Conservation (phyloP, 805 yeast genomes). For the Phaffomyces opuntiae region DNA sequence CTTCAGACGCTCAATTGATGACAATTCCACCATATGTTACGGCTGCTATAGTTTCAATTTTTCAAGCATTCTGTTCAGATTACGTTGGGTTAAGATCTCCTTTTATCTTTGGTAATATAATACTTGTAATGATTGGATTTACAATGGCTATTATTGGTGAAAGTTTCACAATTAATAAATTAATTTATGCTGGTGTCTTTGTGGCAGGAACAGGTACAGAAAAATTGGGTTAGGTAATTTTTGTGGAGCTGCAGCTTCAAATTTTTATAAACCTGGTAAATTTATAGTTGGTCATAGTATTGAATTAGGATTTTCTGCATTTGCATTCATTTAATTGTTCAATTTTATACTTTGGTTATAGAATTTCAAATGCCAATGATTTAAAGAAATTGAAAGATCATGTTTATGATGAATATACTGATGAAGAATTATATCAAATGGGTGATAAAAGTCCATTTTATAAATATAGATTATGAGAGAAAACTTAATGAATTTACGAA, state of each 20-base stretch:
- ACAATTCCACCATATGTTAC: slow-evolving; percentile 35
- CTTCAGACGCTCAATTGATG: slow-evolving; percentile 34
- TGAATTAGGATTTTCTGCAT: slow-evolving; percentile 27
- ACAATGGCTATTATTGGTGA: slow-evolving; percentile 24
- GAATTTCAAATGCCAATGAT: slow-evolving; percentile 21
- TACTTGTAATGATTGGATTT: slow-evolving; percentile 29
- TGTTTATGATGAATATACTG: slow-evolving; percentile 22
- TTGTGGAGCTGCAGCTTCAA: slow-evolving; percentile 31
- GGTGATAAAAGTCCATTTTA: slow-evolving; percentile 40
- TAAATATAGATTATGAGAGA: slow-evolving; percentile 20
- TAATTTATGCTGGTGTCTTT: slow-evolving; percentile 27
- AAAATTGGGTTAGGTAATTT: slow-evolving; percentile 34
- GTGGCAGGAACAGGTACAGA: slow-evolving; percentile 26
- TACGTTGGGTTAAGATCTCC: slow-evolving; percentile 26
- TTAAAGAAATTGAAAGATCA: slow-evolving; percentile 23
- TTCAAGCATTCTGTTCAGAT: slow-evolving; percentile 24
- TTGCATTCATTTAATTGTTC: slow-evolving; percentile 24
- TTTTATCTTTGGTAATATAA: slow-evolving; percentile 21
- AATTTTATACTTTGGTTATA: slow-evolving; percentile 17
- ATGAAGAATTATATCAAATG: slow-evolving; percentile 29
- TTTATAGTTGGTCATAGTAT: slow-evolving; percentile 28
- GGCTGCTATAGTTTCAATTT: slow-evolving; percentile 25
- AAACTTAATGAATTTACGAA: too few species aligned
- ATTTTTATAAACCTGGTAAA: slow-evolving; percentile 27
- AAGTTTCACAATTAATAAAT: slow-evolving; percentile 15